Evolutionary conservation across 2,329 filamentous ascomycete species (phyloP).

Genomic region (Pseudogymnoascus sp.): DNA sequence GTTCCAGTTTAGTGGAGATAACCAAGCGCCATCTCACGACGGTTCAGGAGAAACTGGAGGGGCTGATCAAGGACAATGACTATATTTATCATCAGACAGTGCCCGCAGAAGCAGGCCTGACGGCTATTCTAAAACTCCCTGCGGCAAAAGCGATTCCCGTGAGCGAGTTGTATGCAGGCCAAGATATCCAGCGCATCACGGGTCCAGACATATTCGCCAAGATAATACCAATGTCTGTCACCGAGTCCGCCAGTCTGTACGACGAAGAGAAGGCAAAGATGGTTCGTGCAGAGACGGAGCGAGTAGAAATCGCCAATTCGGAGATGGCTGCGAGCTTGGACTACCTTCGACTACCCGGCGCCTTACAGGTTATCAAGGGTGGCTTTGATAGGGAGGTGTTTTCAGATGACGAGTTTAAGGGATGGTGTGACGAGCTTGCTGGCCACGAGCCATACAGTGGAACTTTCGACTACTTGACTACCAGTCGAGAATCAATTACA

Average conservation of each 20-base stretch:
- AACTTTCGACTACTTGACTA: constrained; percentile 71
- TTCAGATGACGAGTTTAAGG: constrained; percentile 84
- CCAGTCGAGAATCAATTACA: constrained; percentile 69
- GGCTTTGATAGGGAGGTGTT: constrained; percentile 83
- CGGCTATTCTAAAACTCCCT: constrained; percentile 80
- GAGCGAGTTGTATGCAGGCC: constrained; percentile 90
- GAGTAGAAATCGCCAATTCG: constrained; percentile 83
- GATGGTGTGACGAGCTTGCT: constrained; percentile 89
- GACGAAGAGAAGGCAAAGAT: constrained; percentile 98
- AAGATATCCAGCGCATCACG: constrained; percentile 94
- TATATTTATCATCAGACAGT: constrained; percentile 96
- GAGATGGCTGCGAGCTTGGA: constrained; percentile 95
- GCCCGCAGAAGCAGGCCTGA: constrained; percentile 73
- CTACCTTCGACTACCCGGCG: constrained; percentile 82
- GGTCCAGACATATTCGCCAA: constrained; percentile 95
- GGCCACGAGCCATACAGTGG: constrained; percentile 71
- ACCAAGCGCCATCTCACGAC: constrained; percentile 74
- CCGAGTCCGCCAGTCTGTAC: constrained; percentile 92
- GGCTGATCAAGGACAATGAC: constrained; percentile 86
- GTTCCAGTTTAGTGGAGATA: constrained; percentile 65
- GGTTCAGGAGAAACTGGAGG: constrained; percentile 71
- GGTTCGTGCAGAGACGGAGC: constrained; percentile 85
- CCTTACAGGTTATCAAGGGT: constrained; percentile 84
- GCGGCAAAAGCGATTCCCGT: constrained; percentile 96
- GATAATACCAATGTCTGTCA: constrained; percentile 92